These are phyloP conservation scores for Lentinula guzmanii DNA, from an alignment of 768 basidiomycete genomes.

Conservation along the genomic window DNA sequence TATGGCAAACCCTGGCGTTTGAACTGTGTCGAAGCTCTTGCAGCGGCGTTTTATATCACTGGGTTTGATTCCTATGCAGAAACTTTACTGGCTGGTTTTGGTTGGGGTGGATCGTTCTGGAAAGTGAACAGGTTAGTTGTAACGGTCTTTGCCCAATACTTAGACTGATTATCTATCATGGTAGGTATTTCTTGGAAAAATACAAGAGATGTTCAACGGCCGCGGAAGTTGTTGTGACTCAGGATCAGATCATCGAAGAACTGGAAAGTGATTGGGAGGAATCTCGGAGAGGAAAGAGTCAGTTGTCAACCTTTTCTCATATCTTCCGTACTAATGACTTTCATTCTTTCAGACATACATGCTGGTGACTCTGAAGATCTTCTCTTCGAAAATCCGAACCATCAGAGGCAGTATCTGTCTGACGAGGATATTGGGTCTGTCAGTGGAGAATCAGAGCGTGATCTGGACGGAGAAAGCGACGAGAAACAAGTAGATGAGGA, in stretches of 20 bases:
- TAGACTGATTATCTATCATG: background rate
- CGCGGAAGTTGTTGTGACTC: slow-evolving; percentile 50
- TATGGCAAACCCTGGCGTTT: slow-evolving; percentile 97
- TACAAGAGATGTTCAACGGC: slow-evolving; percentile 71
- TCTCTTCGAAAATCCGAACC: slow-evolving; percentile 67
- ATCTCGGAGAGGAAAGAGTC: slow-evolving; percentile 49
- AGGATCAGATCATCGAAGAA: slow-evolving; percentile 66
- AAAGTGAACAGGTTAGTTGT: slow-evolving; percentile 68
- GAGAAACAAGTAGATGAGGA: background rate
- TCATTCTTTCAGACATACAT: slow-evolving; percentile 13
- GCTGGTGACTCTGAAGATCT: slow-evolving; percentile 42
- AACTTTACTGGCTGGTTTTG: slow-evolving; percentile 70
- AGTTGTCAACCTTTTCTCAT: slow-evolving; percentile 6
- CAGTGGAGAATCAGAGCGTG: background rate
- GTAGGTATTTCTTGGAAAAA: slow-evolving; percentile 57
- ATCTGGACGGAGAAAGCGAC: background rate
- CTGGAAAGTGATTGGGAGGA: slow-evolving; percentile 57
- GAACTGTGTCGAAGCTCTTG: slow-evolving; percentile 92
- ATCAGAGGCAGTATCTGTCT: slow-evolving; percentile 18
- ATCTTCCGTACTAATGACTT: background rate
- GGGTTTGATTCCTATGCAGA: slow-evolving; percentile 83
- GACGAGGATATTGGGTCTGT: slow-evolving; percentile 11
- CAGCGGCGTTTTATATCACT: slow-evolving; percentile 92
- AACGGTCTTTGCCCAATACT: background rate
- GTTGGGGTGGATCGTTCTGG: slow-evolving; percentile 89